phyloP scores from a whole-genome alignment of 169 alveolate genomes.

The Plasmodium adleri region DNA sequence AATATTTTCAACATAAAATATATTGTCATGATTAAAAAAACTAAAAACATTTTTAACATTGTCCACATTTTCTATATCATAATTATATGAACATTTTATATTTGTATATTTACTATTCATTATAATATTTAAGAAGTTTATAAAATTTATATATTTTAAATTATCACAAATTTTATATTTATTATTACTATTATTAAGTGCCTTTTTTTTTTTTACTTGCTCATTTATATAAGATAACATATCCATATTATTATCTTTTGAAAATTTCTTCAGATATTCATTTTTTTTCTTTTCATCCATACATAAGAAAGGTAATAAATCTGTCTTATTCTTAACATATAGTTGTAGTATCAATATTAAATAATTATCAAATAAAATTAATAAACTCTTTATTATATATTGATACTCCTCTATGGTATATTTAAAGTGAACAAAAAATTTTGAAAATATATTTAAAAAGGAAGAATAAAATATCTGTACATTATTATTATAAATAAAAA shows the following conservation, averaged over 20 bases:
- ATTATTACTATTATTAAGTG: too few relatives aligned
- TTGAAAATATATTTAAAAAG: conserved; percentile 40
- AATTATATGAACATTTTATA: too few relatives aligned
- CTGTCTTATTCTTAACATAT: neutral
- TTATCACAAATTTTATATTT: too few relatives aligned
- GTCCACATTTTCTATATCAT: neutral
- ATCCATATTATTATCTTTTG: neutral
- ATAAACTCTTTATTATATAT: conserved; percentile 23
- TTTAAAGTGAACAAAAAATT: conserved; percentile 29
- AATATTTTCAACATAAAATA: conserved; percentile 8
- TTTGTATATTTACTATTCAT: too few relatives aligned
- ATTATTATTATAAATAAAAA: neutral
- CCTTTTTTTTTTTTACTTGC: too few relatives aligned
- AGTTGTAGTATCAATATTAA: conserved; percentile 16
- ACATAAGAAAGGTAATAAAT: neutral
- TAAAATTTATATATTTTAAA: too few relatives aligned
- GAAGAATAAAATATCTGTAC: conserved; percentile 23
- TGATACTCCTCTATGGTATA: conserved; percentile 18
- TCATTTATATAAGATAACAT: neutral
- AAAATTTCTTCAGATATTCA: neutral
- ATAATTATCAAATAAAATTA: conserved; percentile 35
- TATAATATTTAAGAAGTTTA: too few relatives aligned
- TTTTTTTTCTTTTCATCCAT: neutral
- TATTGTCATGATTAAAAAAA: neutral
- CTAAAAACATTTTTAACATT: neutral